phyloP scores from a whole-genome alignment of 2,329 filamentous ascomycete species.

The Pseudofabraea citricarpa region DNA sequence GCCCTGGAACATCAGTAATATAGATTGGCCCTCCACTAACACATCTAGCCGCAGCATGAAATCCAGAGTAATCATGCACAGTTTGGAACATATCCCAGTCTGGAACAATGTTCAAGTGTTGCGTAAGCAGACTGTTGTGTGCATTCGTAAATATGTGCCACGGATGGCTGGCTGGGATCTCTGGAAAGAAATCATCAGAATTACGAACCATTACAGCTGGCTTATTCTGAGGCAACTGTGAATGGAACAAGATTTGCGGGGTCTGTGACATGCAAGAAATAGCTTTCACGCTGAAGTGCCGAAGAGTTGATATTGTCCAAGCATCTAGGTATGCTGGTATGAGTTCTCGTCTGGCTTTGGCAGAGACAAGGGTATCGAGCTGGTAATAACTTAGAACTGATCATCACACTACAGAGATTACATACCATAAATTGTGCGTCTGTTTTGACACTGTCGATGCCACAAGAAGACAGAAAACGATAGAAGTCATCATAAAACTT shows the following conservation, averaged over 20 bases:
- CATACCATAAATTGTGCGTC: slow-evolving; percentile 41
- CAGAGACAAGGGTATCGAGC: slow-evolving; percentile 68
- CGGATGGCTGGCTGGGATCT: slow-evolving; percentile 72
- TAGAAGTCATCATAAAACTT: slow-evolving; percentile 92
- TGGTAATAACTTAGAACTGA: slow-evolving; percentile 66
- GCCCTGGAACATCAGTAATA: slow-evolving; percentile 83
- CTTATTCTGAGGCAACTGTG: slow-evolving; percentile 71
- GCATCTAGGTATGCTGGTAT: slow-evolving; percentile 77
- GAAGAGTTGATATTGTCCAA: slow-evolving; percentile 74
- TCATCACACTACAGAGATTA: not conserved
- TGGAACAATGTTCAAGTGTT: slow-evolving; percentile 80
- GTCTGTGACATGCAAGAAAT: slow-evolving; percentile 96
- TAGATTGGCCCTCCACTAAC: slow-evolving; percentile 90
- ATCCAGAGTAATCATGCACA: slow-evolving; percentile 63
- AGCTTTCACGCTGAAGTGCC: slow-evolving; percentile 70
- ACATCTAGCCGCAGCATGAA: slow-evolving; percentile 87
- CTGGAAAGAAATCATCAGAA: slow-evolving; percentile 88
- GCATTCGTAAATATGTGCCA: slow-evolving; percentile 97
- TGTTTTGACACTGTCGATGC: slow-evolving; percentile 85
- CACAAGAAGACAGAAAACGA: slow-evolving; percentile 65
- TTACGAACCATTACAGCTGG: slow-evolving; percentile 75
- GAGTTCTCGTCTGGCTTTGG: slow-evolving; percentile 65
- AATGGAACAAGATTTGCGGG: slow-evolving; percentile 81
- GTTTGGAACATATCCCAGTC: slow-evolving; percentile 76
- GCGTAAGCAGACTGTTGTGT: slow-evolving; percentile 77